Evolutionary conservation across 1,139 yeast genomes (phyloP).

Genomic region (Yamadazyma triangularis): DNA sequence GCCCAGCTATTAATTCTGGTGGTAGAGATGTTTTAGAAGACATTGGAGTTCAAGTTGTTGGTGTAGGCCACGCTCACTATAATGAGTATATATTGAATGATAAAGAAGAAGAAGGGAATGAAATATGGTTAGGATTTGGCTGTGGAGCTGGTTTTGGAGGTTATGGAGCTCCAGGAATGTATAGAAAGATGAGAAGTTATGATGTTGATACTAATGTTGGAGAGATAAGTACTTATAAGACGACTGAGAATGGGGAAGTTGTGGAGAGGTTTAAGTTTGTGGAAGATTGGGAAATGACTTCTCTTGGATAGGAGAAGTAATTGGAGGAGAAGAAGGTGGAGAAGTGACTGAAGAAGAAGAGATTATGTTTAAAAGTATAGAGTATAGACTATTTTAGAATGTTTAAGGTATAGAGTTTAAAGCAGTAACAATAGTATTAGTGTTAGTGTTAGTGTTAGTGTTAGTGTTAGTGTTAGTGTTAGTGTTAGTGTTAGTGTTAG

Average conservation of each 20-base stretch:
- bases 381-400: too few relatives aligned
- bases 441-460: too few relatives aligned
- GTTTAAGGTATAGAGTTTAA: too few relatives aligned
- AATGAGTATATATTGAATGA: conserved; percentile 18
- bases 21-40: not conserved
- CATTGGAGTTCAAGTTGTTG: not conserved
- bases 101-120: conserved; percentile 25
- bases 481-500: too few relatives aligned
- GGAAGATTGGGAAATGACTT: not conserved
- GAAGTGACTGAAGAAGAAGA: too few relatives aligned
- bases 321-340: too few relatives aligned
- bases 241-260: conserved; percentile 40
- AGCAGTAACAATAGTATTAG: too few relatives aligned
- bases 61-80: conserved; percentile 16
- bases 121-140: conserved; percentile 83
- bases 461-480: too few relatives aligned
- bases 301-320: too few relatives aligned
- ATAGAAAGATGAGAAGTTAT: conserved; percentile 68
- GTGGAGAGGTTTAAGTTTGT: not conserved
- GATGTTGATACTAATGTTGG: conserved; percentile 53
- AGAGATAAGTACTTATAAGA: conserved; percentile 63
- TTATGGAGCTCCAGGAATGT: conserved; percentile 80
- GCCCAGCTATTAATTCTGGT: not conserved
- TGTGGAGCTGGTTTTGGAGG: conserved; percentile 93
- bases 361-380: too few relatives aligned